A percentile compares a stretch with the other conserved stretches of the same genome.
These are phyloP conservation scores for Neurospora intermedia DNA, from an alignment of 495 filamentous ascomycete species.

Conservation along the genomic window DNA sequence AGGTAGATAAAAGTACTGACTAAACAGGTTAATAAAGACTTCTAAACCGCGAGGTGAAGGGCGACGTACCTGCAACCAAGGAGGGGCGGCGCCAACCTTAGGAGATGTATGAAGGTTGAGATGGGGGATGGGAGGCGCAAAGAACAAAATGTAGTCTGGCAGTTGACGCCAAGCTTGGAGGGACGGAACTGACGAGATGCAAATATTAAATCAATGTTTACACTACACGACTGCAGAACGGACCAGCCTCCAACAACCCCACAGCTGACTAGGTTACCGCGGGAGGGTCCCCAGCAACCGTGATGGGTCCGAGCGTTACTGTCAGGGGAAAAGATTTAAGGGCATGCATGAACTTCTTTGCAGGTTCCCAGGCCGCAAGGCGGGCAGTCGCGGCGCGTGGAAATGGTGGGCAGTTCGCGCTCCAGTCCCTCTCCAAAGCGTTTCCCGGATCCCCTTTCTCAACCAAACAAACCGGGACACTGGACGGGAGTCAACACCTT, in stretches of 20 bases:
- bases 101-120: neutral
- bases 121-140: neutral
- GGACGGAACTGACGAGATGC: neutral
- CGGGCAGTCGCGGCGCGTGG: neutral
- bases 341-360: neutral
- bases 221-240: neutral
- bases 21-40: constrained; percentile 14
- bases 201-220: neutral
- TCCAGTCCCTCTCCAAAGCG: neutral
- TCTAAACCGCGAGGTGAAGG: neutral
- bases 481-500: neutral
- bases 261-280: neutral
- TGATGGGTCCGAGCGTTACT: neutral
- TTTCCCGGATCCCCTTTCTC: neutral
- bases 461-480: neutral
- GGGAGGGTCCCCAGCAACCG: neutral
- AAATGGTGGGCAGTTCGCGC: neutral
- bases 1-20: neutral
- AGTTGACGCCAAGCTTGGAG: neutral
- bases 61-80: neutral
- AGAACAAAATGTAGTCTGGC: neutral
- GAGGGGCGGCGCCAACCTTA: neutral
- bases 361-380: neutral
- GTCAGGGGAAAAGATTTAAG: neutral
- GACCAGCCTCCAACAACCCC: neutral